phyloP scores from a whole-genome alignment of 805 yeast species.

The Metschnikowia rubicola region DNA sequence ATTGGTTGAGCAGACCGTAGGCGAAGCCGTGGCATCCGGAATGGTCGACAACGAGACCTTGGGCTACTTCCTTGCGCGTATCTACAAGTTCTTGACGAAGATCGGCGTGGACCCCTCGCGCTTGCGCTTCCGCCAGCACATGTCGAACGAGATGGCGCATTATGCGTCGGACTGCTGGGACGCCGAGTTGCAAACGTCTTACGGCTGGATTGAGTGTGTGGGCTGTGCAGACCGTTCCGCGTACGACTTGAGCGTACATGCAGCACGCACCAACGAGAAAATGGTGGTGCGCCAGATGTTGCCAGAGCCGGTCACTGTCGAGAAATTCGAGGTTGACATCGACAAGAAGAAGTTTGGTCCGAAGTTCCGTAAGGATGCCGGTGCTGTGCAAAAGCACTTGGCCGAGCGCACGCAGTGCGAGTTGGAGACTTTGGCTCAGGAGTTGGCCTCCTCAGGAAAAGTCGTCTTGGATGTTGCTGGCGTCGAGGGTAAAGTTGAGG shows the following conservation, averaged over 20 bases:
- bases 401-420: conserved; percentile 76
- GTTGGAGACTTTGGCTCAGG: conserved; percentile 70
- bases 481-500: conserved; percentile 52
- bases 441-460: conserved; percentile 58
- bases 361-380: conserved; percentile 94
- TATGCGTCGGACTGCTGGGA: conserved; percentile 99
- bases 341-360: conserved; percentile 98
- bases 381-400: conserved; percentile 82
- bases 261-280: conserved; percentile 93
- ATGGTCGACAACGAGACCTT: conserved; percentile 95
- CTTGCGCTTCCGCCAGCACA: conserved; percentile 96
- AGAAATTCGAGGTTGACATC: conserved; percentile 77
- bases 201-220: conserved; percentile 99
- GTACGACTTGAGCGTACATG: conserved; percentile 91
- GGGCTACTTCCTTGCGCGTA: conserved; percentile 95
- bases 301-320: conserved; percentile 79
- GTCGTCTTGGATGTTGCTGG: conserved; percentile 68
- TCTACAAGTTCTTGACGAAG: conserved; percentile 74
- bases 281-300: conserved; percentile 89
- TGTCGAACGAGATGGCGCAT: conserved; percentile 99
- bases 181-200: conserved; percentile 91
- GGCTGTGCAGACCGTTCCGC: conserved; percentile 99
- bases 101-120: conserved; percentile 86
- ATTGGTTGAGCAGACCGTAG: conserved; percentile 63
- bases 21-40: conserved; percentile 84